These are phyloP conservation scores for Wickerhamiella bombiphila DNA, from an alignment of 805 yeast genomes.

Conservation along the genomic window DNA sequence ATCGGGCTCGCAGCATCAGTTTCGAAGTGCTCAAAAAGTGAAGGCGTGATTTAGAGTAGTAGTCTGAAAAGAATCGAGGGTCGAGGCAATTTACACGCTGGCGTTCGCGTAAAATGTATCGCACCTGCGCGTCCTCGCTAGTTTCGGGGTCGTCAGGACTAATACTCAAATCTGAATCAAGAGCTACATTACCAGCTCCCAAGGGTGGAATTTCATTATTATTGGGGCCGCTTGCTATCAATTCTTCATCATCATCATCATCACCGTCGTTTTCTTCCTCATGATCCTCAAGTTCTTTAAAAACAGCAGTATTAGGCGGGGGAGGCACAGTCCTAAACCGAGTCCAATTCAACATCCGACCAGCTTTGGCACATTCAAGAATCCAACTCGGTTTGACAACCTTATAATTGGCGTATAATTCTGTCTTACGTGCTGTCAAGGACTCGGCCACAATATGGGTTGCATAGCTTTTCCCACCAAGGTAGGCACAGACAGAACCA, in stretches of 20 bases:
- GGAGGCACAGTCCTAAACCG: conserved; percentile 34
- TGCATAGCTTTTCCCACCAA: conserved; percentile 55
- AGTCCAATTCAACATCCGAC: conserved; percentile 51
- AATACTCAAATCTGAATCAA: background rate
- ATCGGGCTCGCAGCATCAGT: conserved; percentile 49
- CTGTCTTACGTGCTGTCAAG: conserved; percentile 59
- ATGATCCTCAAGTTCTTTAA: background rate
- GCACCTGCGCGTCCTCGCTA: conserved; percentile 9
- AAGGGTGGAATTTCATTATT: too few species aligned
- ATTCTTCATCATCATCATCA: background rate
- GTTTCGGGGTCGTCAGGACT: conserved; percentile 1
- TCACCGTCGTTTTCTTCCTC: background rate
- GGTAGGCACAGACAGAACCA: conserved; percentile 56
- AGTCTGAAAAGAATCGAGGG: conserved; percentile 57
- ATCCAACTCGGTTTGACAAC: conserved; percentile 82
- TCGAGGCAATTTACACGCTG: conserved; percentile 33
- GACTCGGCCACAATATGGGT: conserved; percentile 76
- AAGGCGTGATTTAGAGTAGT: conserved; percentile 67
- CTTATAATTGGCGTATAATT: conserved; percentile 49
- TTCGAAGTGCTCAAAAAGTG: conserved; percentile 88
- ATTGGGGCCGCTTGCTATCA: background rate
- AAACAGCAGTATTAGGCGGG: conserved; percentile 1
- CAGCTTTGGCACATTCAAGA: conserved; percentile 39
- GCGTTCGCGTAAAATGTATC: conserved; percentile 13
- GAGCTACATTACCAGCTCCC: background rate